Conservation (phyloP, 352 stramenopile genomes). For the Phytophthora sp. region DNA sequence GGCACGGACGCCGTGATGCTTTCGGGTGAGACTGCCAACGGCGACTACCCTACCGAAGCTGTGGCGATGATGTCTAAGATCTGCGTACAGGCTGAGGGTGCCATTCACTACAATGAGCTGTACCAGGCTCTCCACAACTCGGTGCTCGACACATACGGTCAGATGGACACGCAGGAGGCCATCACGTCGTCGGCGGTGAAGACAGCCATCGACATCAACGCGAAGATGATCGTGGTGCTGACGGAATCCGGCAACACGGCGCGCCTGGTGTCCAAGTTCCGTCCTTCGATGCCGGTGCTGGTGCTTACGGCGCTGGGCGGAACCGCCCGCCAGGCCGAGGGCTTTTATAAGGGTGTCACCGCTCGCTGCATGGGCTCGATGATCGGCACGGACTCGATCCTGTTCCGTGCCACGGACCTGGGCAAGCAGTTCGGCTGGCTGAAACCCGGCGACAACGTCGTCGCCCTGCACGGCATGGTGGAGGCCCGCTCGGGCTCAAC, state of each 20-base stretch:
- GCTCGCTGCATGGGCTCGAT: constrained; percentile 82
- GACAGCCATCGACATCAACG: constrained; percentile 96
- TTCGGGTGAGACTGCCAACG: constrained; percentile 98
- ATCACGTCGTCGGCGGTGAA: constrained; percentile 98
- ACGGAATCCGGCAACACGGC: constrained; percentile 95
- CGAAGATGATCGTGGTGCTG: constrained; percentile 97
- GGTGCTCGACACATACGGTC: constrained; percentile 61
- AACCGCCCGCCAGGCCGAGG: constrained; percentile 70
- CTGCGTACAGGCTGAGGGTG: constrained; percentile 88
- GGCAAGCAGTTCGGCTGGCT: constrained; percentile 90
- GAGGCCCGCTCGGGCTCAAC: constrained; percentile 89
- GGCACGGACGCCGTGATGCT: constrained; percentile 98
- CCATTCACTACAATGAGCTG: constrained; percentile 91
- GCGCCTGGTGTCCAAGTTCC: constrained; percentile 96
- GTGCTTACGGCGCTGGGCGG: constrained; percentile 69
- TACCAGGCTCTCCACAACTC: constrained; percentile 84
- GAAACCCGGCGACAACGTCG: constrained; percentile 87
- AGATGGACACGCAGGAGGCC: constrained; percentile 92
- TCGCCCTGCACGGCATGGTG: constrained; percentile 90
- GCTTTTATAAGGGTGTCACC: constrained; percentile 69
- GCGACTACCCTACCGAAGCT: constrained; percentile 94
- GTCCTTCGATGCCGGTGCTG: constrained; percentile 73
- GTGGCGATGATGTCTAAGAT: constrained; percentile 96
- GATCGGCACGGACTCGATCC: constrained; percentile 92
- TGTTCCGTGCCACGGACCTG: constrained; percentile 87